Evolutionary conservation across 2,329 filamentous ascomycete species (phyloP).

Genomic region (Fusarium succisae): DNA sequence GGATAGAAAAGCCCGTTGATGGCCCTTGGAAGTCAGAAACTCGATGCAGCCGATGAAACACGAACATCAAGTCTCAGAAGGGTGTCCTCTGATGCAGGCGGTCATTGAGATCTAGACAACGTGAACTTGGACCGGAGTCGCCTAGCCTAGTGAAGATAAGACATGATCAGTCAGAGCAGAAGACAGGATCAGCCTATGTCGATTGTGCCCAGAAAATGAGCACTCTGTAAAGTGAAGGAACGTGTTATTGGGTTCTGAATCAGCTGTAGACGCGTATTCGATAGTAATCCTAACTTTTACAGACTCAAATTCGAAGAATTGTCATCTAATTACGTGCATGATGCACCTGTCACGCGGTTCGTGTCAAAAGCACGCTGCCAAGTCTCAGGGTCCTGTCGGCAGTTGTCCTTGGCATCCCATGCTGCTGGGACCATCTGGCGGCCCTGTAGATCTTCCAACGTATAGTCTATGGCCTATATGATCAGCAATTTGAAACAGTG

Average conservation of each 20-base stretch:
- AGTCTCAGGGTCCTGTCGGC: not conserved
- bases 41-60: too few species aligned
- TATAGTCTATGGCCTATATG: not conserved
- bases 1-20: accelerated
- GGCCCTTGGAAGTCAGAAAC: not conserved
- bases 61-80: not conserved
- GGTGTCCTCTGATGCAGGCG: not conserved
- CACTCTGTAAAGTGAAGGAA: not conserved
- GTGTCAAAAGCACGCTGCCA: not conserved
- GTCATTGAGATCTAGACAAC: too few species aligned
- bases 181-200: not conserved
- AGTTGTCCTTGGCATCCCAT: not conserved
- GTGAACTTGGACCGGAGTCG: too few species aligned
- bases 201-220: not conserved
- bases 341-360: not conserved
- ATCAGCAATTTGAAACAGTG: not conserved
- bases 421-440: not conserved
- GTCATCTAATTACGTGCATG: not conserved
- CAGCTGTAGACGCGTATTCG: accelerated
- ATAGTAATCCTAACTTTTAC: too few species aligned
- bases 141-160: not conserved
- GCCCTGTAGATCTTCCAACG: not conserved
- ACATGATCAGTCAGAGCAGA: not conserved
- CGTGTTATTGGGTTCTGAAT: accelerated
- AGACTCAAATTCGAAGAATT: not conserved